phyloP scores from a whole-genome alignment of 371 early-diverging fungal species.

The Mycotypha africana region DNA sequence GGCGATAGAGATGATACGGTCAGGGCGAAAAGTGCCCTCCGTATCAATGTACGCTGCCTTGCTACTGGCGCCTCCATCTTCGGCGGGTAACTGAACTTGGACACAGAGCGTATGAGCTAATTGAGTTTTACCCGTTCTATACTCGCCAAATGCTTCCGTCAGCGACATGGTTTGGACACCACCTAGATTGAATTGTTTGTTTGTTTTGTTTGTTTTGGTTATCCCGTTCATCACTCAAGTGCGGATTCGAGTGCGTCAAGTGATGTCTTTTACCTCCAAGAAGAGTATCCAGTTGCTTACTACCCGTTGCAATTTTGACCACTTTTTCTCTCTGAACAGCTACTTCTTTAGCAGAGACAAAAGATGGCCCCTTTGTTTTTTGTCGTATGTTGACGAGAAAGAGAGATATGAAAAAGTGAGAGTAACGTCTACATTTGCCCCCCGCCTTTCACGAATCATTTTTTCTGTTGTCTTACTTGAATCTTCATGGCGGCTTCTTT shows the following conservation, averaged over 20 bases:
- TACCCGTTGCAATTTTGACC: conserved; percentile 83
- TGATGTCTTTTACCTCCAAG: conserved; percentile 74
- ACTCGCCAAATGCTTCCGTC: conserved; percentile 82
- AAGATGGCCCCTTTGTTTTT: conserved; percentile 37
- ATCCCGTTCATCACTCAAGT: too few species aligned
- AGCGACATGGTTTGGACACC: conserved; percentile 89
- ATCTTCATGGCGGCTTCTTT: conserved; percentile 65
- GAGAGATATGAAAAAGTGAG: too few species aligned
- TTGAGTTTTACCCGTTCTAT: conserved; percentile 83
- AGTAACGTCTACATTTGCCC: too few species aligned
- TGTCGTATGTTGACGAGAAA: too few species aligned
- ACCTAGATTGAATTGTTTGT: too few species aligned
- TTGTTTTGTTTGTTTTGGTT: too few species aligned
- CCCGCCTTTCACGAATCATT: neutral
- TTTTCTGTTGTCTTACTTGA: conserved; percentile 7
- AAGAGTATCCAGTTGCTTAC: conserved; percentile 84
- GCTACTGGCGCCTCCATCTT: conserved; percentile 64
- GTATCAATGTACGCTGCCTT: conserved; percentile 85
- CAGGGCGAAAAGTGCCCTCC: conserved; percentile 80
- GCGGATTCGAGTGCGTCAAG: too few species aligned
- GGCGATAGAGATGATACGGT: conserved; percentile 70
- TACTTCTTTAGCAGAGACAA: conserved; percentile 86
- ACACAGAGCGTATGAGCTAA: conserved; percentile 76
- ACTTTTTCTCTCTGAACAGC: conserved; percentile 76
- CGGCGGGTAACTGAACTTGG: conserved; percentile 60